A percentile compares a stretch with the other conserved stretches of the same genome.
These are phyloP conservation scores for Nidula niveotomentosa DNA, from an alignment of 1,284 basidiomycete species.

Conservation along the genomic window DNA sequence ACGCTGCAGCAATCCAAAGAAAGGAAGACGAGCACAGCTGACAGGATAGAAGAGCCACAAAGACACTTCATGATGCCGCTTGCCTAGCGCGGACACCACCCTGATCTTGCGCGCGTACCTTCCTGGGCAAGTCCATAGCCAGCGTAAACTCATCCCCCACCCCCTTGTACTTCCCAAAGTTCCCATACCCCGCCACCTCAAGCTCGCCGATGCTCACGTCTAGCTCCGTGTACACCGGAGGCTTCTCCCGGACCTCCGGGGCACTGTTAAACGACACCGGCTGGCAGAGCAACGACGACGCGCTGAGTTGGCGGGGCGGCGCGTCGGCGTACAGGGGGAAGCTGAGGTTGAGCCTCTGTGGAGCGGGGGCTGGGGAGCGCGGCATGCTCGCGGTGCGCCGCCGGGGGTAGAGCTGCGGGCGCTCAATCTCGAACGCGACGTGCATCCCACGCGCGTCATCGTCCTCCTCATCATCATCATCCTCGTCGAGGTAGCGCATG, in stretches of 20 bases:
- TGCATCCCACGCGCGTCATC: conserved; percentile 2
- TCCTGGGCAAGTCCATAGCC: conserved; percentile 28
- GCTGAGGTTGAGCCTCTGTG: not conserved
- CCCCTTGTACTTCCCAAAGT: conserved; percentile 10
- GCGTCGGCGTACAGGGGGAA: not conserved
- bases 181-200: conserved; percentile 14
- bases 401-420: conserved; percentile 20
- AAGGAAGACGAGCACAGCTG: too few relatives aligned
- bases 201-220: conserved; percentile 16
- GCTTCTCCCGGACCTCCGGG: conserved; percentile 12
- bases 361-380: conserved; percentile 1
- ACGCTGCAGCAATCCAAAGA: not conserved
- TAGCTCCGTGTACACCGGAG: conserved; percentile 18
- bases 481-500: conserved; percentile 9
- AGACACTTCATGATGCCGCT: not conserved
- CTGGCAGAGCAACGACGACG: conserved; percentile 11
- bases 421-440: conserved; percentile 17
- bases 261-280: conserved; percentile 8
- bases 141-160: conserved; percentile 29
- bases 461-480: conserved; percentile 6
- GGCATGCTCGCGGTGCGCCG: conserved; percentile 27
- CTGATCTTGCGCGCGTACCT: conserved; percentile 11
- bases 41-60: too few relatives aligned
- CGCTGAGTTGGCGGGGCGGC: conserved; percentile 8
- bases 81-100: conserved; percentile 8